Evolutionary conservation across 2,329 filamentous ascomycete species (phyloP), one percentile per base, ranked within the genome.

Genomic region (Verticillium longisporum): DNA sequence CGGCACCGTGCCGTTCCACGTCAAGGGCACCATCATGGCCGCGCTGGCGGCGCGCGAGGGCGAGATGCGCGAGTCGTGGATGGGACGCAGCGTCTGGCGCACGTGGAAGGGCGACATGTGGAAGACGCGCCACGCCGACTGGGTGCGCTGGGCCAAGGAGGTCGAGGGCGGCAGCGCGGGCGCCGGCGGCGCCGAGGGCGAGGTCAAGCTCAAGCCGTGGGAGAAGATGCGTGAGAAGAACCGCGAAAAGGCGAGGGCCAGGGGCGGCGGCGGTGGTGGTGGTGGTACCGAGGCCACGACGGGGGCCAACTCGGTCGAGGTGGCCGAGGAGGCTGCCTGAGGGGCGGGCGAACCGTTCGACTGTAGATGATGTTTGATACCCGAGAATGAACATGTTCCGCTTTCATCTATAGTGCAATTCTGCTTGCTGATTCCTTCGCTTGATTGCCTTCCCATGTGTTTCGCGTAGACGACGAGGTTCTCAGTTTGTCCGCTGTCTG

Each of bases 41-140:
- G 71, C 75, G 61, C 75, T 87, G 2, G 79, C 75, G 3, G 69
- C 75, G 38, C 74, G 76, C 59, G 83, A 86, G 70, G 68, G 73
- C 21, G 73, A 77, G 59, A 74, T 87, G 38, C 76, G 83, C 14
- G 78, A 82, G 53, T 79, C 77, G 4, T 85, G 81, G 76, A 77
- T 80, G 64, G 84, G 84, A 0, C 74, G 83, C 9, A 81, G 78
- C 60, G 81, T 83, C 9, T 86, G 83, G 84, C 75, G 81, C 32
- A 75, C 74, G 41, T 86, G 83, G 83, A 81, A 79, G 70, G 83
- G 83, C 13, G 83, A 86, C 63, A 69, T 80, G 70, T 86, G 83
- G 82, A 81, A 79, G 68, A 79, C 79, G 56, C 73, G 79, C 53
- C 72, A 78, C 57, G 70, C 74, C 15, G 83, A 85, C 57, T 87